Base-by-base conservation (phyloP, 805 yeast species). In the Starmerella gropengiesseri region DNA sequence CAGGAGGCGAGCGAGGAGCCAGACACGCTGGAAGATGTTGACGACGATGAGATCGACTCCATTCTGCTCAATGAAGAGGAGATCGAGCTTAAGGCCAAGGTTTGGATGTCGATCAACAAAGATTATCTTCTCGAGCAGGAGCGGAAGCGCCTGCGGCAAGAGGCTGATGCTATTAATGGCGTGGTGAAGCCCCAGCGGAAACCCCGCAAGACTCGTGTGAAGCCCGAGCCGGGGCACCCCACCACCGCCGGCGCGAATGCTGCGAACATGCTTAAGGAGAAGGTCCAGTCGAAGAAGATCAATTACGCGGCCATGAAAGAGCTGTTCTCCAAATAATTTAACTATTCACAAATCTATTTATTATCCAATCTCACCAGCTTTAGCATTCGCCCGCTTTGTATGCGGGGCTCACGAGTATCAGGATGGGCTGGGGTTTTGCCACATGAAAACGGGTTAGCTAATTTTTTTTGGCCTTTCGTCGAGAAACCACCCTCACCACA, bases 81-180 rank as follows among this genome's bases (percentile, higher is more conserved):
- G 48, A 70, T 78, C 9, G 69, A 65, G 44, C 58, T 79, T 49
- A 91, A 89, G 60, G 87, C 85, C 52, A 70, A 81, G 46, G 74
- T 87, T 3, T 91, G 98, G 97, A 77, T 81, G 41, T 87, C 91
- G 2, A 68, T 84, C 30, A 87, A 93, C 60, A 82, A 81, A 46
- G 97, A 87, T 22, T 91, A 75, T 57, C 63, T 91, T 43, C 59
- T 84, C 7, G 91, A 81, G 37, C 94, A 85, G 61, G 96, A 89
- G 54, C 74, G 75, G 52, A 86, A 84, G 56, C 67, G 87, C 48
- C 67, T 89, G 46, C 84, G 87, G 58, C 71, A 72, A 40, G 94
- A 86, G 58, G 91, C 94, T 0, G 97, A 91, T 62, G 75, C 73
- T 46, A 73, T 83, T 23, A 80, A 89, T 0, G 98, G 97, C 47